phyloP scores from a whole-genome alignment of 805 yeast species.

The Candida parachauliodes region DNA sequence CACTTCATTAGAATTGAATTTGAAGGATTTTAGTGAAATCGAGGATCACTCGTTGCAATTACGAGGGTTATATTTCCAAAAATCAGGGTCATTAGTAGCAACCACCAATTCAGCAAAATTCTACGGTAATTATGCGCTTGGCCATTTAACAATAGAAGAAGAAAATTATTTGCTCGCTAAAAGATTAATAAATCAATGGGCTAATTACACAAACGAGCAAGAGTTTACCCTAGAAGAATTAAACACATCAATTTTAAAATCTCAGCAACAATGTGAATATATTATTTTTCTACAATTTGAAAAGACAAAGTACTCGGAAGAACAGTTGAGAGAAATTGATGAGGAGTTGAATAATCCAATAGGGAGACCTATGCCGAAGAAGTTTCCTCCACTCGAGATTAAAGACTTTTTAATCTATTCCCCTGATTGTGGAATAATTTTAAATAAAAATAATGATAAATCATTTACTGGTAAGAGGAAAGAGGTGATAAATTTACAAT shows the following conservation, averaged over 20 bases:
- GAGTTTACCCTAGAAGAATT: conserved; percentile 39
- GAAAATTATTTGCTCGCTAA: conserved; percentile 43
- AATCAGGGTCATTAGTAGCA: conserved; percentile 58
- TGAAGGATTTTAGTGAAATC: conserved; percentile 45
- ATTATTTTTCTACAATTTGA: conserved; percentile 65
- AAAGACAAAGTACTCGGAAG: conserved; percentile 50
- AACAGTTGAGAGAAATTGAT: conserved; percentile 61
- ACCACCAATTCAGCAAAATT: conserved; percentile 63
- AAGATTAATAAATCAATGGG: conserved; percentile 38
- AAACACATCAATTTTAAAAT: conserved; percentile 29
- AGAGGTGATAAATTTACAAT: conserved; percentile 42
- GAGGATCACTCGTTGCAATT: conserved; percentile 49
- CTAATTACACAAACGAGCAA: conserved; percentile 39
- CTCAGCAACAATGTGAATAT: conserved; percentile 60
- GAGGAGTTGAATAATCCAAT: conserved; percentile 66
- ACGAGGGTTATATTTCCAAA: conserved; percentile 63
- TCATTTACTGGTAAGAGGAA: conserved; percentile 51
- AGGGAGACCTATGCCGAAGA: conserved; percentile 66
- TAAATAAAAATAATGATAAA: conserved; percentile 25
- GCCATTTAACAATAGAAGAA: conserved; percentile 49
- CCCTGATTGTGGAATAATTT: conserved; percentile 78
- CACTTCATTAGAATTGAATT: conserved; percentile 23
- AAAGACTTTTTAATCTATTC: conserved; percentile 66
- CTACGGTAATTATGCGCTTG: conserved; percentile 56
- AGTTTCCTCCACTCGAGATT: conserved; percentile 54